Evolutionary conservation across 2,329 filamentous ascomycete species (phyloP).

Genomic region (Monilinia fructigena): DNA sequence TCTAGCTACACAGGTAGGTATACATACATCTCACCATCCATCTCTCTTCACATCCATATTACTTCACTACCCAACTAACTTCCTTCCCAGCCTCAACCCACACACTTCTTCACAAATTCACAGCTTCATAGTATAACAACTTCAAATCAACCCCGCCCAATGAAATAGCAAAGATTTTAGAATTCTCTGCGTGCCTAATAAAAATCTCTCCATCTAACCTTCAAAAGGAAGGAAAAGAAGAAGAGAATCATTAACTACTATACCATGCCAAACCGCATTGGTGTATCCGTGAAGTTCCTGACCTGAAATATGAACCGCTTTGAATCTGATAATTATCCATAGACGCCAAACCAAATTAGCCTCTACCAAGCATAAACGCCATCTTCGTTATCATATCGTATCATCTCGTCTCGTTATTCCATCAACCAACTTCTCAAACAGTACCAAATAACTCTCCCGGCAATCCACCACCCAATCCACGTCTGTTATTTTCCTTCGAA

Average conservation of each 20-base stretch:
- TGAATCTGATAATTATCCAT: not conserved
- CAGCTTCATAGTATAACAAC: not conserved
- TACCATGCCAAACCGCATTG: not conserved
- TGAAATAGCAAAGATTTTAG: not conserved
- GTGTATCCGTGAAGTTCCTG: not conserved
- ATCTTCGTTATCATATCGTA: not conserved
- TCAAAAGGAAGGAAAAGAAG: not conserved
- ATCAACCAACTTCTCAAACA: not conserved
- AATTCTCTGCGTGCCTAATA: not conserved
- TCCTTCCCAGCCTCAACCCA: not conserved
- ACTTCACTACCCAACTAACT: not conserved
- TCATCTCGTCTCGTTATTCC: conserved; percentile 2
- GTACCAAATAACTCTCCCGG: conserved; percentile 16
- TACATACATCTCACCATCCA: not conserved
- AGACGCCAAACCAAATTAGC: conserved; percentile 10
- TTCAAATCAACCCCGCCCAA: not conserved
- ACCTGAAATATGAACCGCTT: not conserved
- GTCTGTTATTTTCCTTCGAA: conserved; percentile 20
- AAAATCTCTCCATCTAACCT: not conserved
- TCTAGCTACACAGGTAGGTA: too few species aligned
- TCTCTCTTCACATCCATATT: too few species aligned
- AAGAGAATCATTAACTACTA: not conserved
- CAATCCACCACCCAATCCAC: not conserved
- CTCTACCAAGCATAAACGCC: conserved; percentile 10
- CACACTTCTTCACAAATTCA: not conserved